Percentiles rank a stretch among this genome's conserved stretches.
Conservation (phyloP, 345 rosid species). For the Clarkia xantiana region DNA sequence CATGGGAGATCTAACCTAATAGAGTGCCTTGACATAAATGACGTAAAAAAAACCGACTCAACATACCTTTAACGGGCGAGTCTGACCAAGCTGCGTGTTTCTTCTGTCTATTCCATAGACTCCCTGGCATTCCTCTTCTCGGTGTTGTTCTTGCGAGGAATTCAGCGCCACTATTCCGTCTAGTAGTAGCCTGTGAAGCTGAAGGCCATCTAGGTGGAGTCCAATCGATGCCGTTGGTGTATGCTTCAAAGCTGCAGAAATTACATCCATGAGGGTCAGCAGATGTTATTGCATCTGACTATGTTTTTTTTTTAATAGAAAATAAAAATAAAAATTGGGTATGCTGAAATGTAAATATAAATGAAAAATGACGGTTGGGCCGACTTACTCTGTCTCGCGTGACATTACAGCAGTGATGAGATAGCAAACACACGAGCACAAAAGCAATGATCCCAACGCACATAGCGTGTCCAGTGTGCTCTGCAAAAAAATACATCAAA, state of each 20-base stretch:
- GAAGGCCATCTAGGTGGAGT: slow-evolving; percentile 12
- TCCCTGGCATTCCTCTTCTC: slow-evolving; percentile 22
- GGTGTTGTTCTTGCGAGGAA: slow-evolving; percentile 46
- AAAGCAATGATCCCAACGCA: slow-evolving; percentile 33
- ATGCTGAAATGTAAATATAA: background rate
- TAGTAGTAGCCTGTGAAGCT: slow-evolving; percentile 6
- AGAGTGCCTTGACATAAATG: no score
- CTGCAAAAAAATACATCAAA: slow-evolving; percentile 18
- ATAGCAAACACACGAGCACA: slow-evolving; percentile 26
- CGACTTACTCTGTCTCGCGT: slow-evolving; percentile 23
- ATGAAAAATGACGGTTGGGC: background rate
- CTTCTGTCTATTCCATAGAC: slow-evolving; percentile 31
- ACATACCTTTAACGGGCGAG: slow-evolving; percentile 55
- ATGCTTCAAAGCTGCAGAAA: slow-evolving; percentile 18
- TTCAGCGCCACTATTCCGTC: slow-evolving; percentile 40
- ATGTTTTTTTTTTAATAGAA: no score
- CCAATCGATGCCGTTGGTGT: slow-evolving; percentile 9
- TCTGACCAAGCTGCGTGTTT: slow-evolving; percentile 32
- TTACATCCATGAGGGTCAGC: background rate
- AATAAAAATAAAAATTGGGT: no score
- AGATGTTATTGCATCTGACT: no score
- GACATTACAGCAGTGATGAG: slow-evolving; percentile 15
- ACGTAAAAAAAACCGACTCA: background rate
- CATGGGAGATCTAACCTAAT: no score
- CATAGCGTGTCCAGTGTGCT: slow-evolving; percentile 53